A percentile compares a stretch with the other conserved stretches of the same genome.
These are phyloP conservation scores for Colletotrichum liriopes DNA, from an alignment of 2,329 filamentous ascomycete species.

Conservation along the genomic window DNA sequence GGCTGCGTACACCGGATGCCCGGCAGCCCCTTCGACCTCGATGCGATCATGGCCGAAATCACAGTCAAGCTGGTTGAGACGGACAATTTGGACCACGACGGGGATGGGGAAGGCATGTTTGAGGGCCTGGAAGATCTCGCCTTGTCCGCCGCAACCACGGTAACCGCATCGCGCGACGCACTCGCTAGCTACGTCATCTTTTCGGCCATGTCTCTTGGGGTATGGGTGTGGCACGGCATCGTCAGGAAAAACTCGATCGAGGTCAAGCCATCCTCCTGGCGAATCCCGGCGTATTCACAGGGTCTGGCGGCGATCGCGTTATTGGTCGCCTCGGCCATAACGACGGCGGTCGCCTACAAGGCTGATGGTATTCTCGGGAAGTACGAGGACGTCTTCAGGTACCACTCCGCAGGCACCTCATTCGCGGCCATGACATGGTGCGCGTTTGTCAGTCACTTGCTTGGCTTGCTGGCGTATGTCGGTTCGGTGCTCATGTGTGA, in stretches of 20 bases:
- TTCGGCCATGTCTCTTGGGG: conserved; percentile 1
- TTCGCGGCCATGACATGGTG: conserved; percentile 25
- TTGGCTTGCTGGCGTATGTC: conserved; percentile 5
- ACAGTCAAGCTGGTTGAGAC: background rate
- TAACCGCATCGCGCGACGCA: conserved; percentile 9
- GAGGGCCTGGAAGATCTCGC: background rate
- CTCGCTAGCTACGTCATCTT: conserved; percentile 23
- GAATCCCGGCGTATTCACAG: conserved; percentile 9
- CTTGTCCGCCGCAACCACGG: background rate
- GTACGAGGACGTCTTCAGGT: conserved; percentile 8
- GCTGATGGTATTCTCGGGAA: conserved; percentile 3
- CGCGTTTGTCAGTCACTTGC: conserved; percentile 19
- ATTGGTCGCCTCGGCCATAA: conserved; percentile 16
- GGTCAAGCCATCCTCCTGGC: conserved; percentile 1
- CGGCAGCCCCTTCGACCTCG: conserved; percentile 30
- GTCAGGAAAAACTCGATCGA: background rate
- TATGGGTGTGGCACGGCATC: conserved; percentile 26
- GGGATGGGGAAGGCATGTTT: conserved; percentile 2
- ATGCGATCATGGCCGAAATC: conserved; percentile 12
- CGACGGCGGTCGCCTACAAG: conserved; percentile 11
- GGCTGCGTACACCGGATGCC: conserved; percentile 23
- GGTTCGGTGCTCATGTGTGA: conserved; percentile 13
- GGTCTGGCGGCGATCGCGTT: conserved; percentile 18
- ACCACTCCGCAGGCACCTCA: conserved; percentile 16
- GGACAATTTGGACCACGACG: background rate